Percentiles rank a stretch among this genome's conserved stretches.
Evolutionary conservation across 805 yeast genomes (phyloP).

Genomic region (Candida cerambycidarum): DNA sequence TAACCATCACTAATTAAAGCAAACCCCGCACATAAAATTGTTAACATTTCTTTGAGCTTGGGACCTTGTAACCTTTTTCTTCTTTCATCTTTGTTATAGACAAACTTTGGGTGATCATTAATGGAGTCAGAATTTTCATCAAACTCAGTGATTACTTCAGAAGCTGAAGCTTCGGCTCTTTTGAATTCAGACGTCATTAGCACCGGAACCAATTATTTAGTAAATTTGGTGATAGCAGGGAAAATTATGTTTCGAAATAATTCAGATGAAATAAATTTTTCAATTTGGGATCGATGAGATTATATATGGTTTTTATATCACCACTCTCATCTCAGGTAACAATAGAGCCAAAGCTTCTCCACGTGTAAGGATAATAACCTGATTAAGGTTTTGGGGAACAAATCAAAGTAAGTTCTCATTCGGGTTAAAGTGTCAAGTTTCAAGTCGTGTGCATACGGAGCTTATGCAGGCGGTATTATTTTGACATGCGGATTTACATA

Average conservation of each 20-base stretch:
- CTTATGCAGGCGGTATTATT: too few relatives aligned
- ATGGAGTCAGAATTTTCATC: constrained; percentile 1
- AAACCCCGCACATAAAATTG: constrained; percentile 67
- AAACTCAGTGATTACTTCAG: neutral
- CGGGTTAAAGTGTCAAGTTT: neutral
- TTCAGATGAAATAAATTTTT: neutral
- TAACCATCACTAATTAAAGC: constrained; percentile 79
- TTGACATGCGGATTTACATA: too few relatives aligned
- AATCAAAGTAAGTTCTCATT: neutral
- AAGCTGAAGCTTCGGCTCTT: neutral
- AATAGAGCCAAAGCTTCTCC: neutral
- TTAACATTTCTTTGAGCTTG: constrained; percentile 29
- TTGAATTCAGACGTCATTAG: neutral
- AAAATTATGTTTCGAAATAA: too few relatives aligned
- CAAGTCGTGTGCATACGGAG: neutral
- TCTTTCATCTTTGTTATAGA: constrained; percentile 36
- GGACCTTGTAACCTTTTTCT: constrained; percentile 26
- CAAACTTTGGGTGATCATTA: constrained; percentile 6
- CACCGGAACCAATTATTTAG: neutral
- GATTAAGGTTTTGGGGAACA: neutral
- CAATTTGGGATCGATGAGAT: neutral
- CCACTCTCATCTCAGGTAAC: neutral
- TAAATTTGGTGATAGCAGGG: too few relatives aligned
- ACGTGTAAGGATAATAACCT: constrained; percentile 4
- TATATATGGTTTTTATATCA: constrained; percentile 1